Base-by-base conservation (phyloP, 495 filamentous ascomycete species). In the Penicillium soppii region DNA sequence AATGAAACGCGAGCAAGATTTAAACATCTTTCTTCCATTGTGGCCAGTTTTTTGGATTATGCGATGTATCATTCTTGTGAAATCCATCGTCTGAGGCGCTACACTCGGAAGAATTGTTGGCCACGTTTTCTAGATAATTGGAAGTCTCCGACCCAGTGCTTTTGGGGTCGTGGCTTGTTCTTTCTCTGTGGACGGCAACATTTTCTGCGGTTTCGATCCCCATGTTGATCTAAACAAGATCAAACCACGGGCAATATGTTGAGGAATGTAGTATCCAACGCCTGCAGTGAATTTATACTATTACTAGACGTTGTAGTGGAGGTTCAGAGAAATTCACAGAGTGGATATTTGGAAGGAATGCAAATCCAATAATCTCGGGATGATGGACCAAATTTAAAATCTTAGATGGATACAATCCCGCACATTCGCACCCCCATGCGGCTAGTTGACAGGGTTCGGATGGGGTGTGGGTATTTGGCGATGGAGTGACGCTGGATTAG, bases 1-100 rank as follows among this genome's bases (percentile, higher is more conserved):
- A 67, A 52, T 68, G 68, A 36, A 71, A 69, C 7, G 68, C 61
- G 1, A 71, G 61, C 68, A 66, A 13, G n/a, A 68, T 70, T 17
- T 66, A 62, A 5, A 57, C 52, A 40, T 70, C 60, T 26, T 65
- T 70, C 56, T 70, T 70, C 62, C 59, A 66, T 4, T 22, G 25
- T 0, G 65, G 53, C 65, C 61, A 68, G 38, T 65, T 68, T 7
- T 29, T 47, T 12, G 67, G 67, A 16, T 67, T 56, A 10, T 53
- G 48, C 21, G 50, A 54, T 20, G 53, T 50, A 1, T 46, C 40
- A 9, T n/a, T 30, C 1, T 16, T 17, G 36, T 25, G 38, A 22
- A 33, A 13, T 46, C 38, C 15, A 23, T 52, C 23, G 7, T 52
- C 43, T 44, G 36, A 42, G 15, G 4, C 33, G 25, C 2, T 45